A percentile compares a stretch with the other conserved stretches of the same genome.
Evolutionary conservation across 192 early-diverging fungal genomes (phyloP).

Genomic region (Coemansia brasiliensis): DNA sequence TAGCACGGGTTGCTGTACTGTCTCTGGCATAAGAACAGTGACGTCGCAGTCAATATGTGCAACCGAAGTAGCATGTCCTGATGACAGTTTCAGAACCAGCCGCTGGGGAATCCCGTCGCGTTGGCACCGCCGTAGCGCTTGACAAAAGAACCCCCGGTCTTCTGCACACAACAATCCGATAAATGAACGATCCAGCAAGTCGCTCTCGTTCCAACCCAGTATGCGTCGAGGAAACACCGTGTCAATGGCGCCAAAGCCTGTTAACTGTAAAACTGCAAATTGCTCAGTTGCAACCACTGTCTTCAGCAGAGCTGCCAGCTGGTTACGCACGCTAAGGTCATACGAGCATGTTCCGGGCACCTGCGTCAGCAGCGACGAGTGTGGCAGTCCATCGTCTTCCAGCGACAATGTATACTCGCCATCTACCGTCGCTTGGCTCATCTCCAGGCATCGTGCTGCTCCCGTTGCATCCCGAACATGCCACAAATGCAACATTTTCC

Average conservation of each 20-base stretch:
- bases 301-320: conserved; percentile 24
- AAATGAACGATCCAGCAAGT: conserved; percentile 45
- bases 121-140: conserved; percentile 35
- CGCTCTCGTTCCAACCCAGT: conserved; percentile 37
- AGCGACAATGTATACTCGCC: conserved; percentile 36
- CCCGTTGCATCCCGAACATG: conserved; percentile 42
- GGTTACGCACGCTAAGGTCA: conserved; percentile 9
- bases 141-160: conserved; percentile 40
- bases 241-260: conserved; percentile 47
- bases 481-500: conserved; percentile 29
- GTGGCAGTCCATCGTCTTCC: conserved; percentile 48
- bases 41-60: conserved; percentile 43
- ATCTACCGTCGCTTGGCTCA: conserved; percentile 12
- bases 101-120: conserved; percentile 49
- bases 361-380: conserved; percentile 35
- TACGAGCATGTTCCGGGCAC: conserved; percentile 13
- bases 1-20: conserved; percentile 44
- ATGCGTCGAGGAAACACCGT: conserved; percentile 46
- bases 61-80: not conserved
- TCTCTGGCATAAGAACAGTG: conserved; percentile 51
- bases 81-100: conserved; percentile 28
- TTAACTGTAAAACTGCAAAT: conserved; percentile 44
- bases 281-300: conserved; percentile 17
- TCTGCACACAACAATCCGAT: conserved; percentile 39
- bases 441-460: conserved; percentile 36